Evolutionary conservation across 441 rosid genomes (phyloP), one percentile per base, ranked within the genome.

Genomic region (Omphalea diandra): DNA sequence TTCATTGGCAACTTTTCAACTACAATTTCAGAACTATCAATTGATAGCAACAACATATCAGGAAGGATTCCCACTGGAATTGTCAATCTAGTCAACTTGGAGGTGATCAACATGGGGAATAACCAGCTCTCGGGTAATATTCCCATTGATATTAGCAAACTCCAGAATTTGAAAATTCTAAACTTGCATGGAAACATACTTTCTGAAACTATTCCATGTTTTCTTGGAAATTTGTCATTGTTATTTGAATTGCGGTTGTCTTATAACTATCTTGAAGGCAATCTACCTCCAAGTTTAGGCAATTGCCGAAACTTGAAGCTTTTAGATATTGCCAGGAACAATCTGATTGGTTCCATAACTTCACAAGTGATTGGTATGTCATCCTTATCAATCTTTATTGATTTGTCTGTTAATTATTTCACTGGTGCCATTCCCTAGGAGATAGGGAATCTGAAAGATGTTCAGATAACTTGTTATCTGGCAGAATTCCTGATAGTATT

Each of bases 171-270:
- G 2, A 7, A 0, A 8, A 11, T 36, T 15, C 12, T 67, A 0
- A 14, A 2, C 36, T 46, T 67, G 5, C 17, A 4, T 36, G 59
- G 26, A 36, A 67, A 67, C 36, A 27, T 31, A 15, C 27, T 67
- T 2, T 52, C 38, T 22, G 61, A 49, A 14, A 52, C 12, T 24
- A 53, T 67, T 7, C 70, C 70, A 52, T 67, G 35, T 53, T 67
- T 61, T 52, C 12, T 53, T 2, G 49, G 60, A 5, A 52, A 66
- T 15, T 32, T 66, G 4, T 52, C 61, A 7, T 38, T 35, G 2
- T 40, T 38, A 14, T n/a, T 38, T 11, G n/a, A 15, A 53, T 17
- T 17, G 33, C 6, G 3, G 22, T 27, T 53, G 10, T 17, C 7
- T 8, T 8, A 50, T 20, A 26, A 53, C 54, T 12, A 15, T 38